Evolutionary conservation across 805 yeast species (phyloP).

Genomic region (Naumovozyma baii): DNA sequence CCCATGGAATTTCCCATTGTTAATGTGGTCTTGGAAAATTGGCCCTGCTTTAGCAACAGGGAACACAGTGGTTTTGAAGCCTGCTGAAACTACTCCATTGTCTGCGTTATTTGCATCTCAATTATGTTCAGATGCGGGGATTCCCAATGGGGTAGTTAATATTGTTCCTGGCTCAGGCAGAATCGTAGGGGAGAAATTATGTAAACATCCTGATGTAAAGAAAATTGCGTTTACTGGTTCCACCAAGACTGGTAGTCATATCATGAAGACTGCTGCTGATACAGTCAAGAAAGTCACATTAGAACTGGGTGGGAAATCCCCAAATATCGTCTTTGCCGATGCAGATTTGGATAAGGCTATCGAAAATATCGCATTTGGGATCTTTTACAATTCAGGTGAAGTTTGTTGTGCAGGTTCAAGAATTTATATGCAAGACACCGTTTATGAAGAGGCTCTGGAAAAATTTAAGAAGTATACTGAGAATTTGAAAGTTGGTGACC

Average conservation of each 20-base stretch:
- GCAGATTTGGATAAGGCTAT: constrained; percentile 72
- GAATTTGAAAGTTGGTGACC: constrained; percentile 64
- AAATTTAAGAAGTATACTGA: constrained; percentile 48
- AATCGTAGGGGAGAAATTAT: constrained; percentile 72
- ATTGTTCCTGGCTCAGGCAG: constrained; percentile 81
- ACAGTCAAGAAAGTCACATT: constrained; percentile 83
- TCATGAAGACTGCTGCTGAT: constrained; percentile 73
- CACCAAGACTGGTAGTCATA: constrained; percentile 77
- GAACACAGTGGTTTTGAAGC: constrained; percentile 77
- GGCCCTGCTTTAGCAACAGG: constrained; percentile 92
- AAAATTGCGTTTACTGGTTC: constrained; percentile 95
- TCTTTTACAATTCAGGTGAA: constrained; percentile 91
- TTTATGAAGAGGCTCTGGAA: constrained; percentile 67
- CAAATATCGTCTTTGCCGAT: constrained; percentile 80
- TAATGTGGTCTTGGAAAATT: constrained; percentile 91
- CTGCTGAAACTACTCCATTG: constrained; percentile 88
- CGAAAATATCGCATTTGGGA: constrained; percentile 67
- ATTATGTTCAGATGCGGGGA: constrained; percentile 69
- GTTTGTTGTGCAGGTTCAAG: constrained; percentile 94
- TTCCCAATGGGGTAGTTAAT: constrained; percentile 87
- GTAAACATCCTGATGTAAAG: constrained; percentile 70
- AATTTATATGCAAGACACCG: constrained; percentile 73
- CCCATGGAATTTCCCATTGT: constrained; percentile 94
- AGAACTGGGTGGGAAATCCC: constrained; percentile 96
- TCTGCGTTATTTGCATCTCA: constrained; percentile 70